Evolutionary conservation across 2,329 filamentous ascomycete species (phyloP), one percentile per base, ranked within the genome.

Genomic region (Coleophoma crateriformis): DNA sequence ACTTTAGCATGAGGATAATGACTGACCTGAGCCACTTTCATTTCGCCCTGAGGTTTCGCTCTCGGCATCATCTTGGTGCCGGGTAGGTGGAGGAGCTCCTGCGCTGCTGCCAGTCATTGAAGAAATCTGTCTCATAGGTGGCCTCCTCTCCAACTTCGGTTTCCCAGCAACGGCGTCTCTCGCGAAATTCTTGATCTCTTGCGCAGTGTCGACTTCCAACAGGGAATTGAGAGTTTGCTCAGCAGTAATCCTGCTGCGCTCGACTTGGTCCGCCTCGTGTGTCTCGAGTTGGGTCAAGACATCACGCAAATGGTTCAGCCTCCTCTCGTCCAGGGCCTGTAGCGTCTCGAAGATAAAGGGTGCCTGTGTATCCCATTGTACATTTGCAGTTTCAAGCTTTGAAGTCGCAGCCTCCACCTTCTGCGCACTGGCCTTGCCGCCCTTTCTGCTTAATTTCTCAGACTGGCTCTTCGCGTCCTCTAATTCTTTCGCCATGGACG

Each of bases 341-440:
- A 99, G 79, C 53, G 85, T 87, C 69, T 99, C 94, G 64, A 95
- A 96, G 53, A 96, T 87, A 68, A 89, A 97, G 1, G 94, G 94
- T 13, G 94, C 90, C 67, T 96, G 90, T 1, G 90, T 90, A 49
- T 96, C 85, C 94, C 94, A 99, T 65, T 95, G 87, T 57, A 85
- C 79, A 41, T 77, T 81, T n/a, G 90, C 86, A 52, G 82, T 82
- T 55, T 95, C 88, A 40, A 95, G 80, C 56, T 84, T 85, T 15
- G 81, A 74, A 11, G 81, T 77, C 12, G 90, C 90, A 54, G 78
- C 78, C 40, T 90, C 87, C 37, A 94, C 80, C 68, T 94, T 95
- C 51, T 83, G 81, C 2, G 85, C 78, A 60, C 82, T 90, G 39
- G 86, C 82, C 68, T 85, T 90, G 48, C 79, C 78, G 53, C 87